Percentiles rank a stretch among this genome's conserved stretches.
phyloP scores from a whole-genome alignment of 2,329 filamentous ascomycete species.

The Fusarium veterinarium region DNA sequence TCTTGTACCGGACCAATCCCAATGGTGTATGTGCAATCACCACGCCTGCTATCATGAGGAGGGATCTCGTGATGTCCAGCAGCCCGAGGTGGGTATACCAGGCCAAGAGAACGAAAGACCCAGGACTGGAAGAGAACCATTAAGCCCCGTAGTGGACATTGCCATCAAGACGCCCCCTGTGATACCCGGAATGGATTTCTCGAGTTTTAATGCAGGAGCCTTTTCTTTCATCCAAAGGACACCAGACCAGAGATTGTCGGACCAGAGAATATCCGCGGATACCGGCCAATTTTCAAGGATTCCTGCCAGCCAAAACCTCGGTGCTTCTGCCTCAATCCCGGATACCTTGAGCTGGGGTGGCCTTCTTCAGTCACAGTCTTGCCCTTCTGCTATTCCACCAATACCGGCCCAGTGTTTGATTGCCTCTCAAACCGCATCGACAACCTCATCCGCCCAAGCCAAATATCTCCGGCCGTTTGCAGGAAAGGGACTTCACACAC shows the following conservation, averaged over 20 bases:
- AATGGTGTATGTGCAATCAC: slow-evolving; percentile 72
- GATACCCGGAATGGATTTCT: slow-evolving; percentile 56
- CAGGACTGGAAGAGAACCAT: slow-evolving; percentile 59
- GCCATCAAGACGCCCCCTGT: slow-evolving; percentile 54
- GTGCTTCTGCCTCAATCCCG: slow-evolving; percentile 55
- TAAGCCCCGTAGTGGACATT: slow-evolving; percentile 65
- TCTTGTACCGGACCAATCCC: slow-evolving; percentile 55
- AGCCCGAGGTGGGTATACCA: slow-evolving; percentile 42
- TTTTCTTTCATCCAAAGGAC: slow-evolving; percentile 53
- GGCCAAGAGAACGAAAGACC: slow-evolving; percentile 67
- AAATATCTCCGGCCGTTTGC: slow-evolving; percentile 66
- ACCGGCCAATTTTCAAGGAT: slow-evolving; percentile 26
- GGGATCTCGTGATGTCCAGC: slow-evolving; percentile 42
- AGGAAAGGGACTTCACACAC: slow-evolving; percentile 66
- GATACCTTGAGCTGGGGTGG: slow-evolving; percentile 67
- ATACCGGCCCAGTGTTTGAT: slow-evolving; percentile 63
- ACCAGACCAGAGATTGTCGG: slow-evolving; percentile 37
- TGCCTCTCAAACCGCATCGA: slow-evolving; percentile 65
- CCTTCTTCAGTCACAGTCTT: slow-evolving; percentile 54
- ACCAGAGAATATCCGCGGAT: slow-evolving; percentile 44
- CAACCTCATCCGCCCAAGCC: slow-evolving; percentile 61
- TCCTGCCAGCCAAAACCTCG: slow-evolving; percentile 31
- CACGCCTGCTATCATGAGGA: slow-evolving; percentile 72
- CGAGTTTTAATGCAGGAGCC: slow-evolving; percentile 49
- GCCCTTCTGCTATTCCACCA: slow-evolving; percentile 54